These are phyloP conservation scores for Artemisia annua DNA, from an alignment of 129 eudicot genomes.

Conservation along the genomic window DNA sequence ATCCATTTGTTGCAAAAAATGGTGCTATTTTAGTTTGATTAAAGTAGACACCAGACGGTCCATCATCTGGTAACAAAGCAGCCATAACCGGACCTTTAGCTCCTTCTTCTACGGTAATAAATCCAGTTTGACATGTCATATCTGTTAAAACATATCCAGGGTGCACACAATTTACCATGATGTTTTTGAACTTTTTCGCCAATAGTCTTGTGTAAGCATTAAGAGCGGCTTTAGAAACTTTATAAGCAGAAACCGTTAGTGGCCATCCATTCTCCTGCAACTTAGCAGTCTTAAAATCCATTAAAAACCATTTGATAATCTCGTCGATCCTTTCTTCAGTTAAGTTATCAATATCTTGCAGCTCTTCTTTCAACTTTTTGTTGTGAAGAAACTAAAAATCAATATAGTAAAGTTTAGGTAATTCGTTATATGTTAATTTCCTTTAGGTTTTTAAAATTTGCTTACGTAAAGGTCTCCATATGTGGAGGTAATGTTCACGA, in stretches of 20 bases:
- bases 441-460: no score
- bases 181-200: not conserved
- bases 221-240: slow-evolving; percentile 15
- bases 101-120: not conserved
- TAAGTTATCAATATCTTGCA: not conserved
- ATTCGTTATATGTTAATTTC: no score
- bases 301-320: slow-evolving; percentile 11
- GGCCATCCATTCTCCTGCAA: slow-evolving; percentile 18
- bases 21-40: slow-evolving; percentile 39
- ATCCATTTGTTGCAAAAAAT: slow-evolving; percentile 38
- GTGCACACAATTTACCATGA: not conserved
- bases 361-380: not conserved
- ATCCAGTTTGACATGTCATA: slow-evolving; percentile 1
- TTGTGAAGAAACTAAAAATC: no score
- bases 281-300: not conserved
- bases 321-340: slow-evolving; percentile 8
- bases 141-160: not conserved
- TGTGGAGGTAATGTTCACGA: no score
- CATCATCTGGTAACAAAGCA: slow-evolving; percentile 11
- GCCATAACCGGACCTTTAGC: slow-evolving; percentile 16
- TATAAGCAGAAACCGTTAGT: not conserved
- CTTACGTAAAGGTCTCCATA: no score
- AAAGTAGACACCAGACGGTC: slow-evolving; percentile 7
- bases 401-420: no score
- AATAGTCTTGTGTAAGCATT: slow-evolving; percentile 12